A percentile compares a stretch with the other conserved stretches of the same genome.
Conservation (phyloP, 2,329 filamentous ascomycete genomes). For the Chrysoporthe cubensis region DNA sequence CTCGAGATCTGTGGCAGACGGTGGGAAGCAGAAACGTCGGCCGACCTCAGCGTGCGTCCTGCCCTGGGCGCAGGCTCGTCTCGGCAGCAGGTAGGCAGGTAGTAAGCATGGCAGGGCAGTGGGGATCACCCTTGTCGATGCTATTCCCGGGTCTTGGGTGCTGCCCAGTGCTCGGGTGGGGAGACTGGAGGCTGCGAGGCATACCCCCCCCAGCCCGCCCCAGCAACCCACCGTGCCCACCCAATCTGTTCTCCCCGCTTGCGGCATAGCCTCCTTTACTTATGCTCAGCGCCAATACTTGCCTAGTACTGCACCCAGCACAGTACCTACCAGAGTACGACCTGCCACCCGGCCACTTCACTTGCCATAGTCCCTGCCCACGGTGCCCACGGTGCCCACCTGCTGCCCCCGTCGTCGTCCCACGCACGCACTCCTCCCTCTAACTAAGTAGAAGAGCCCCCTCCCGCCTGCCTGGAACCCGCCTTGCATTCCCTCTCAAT, state of each 20-base stretch:
- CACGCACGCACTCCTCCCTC: not conserved
- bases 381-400: too few relatives aligned
- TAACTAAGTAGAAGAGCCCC: not conserved
- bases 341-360: not conserved
- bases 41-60: not conserved
- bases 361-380: too few relatives aligned
- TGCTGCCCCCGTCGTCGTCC: not conserved
- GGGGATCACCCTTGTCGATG: too few relatives aligned
- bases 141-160: too few relatives aligned
- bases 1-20: not conserved
- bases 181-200: not conserved
- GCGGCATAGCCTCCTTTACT: slow-evolving; percentile 1
- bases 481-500: slow-evolving; percentile 11
- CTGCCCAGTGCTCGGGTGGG: too few relatives aligned
- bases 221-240: not conserved
- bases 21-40: not conserved
- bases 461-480: slow-evolving; percentile 5
- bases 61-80: too few relatives aligned
- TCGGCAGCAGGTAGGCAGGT: too few relatives aligned
- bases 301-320: too few relatives aligned
- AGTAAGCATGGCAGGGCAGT: too few relatives aligned
- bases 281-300: not conserved
- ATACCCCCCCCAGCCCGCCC: not conserved
- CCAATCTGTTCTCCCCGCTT: slow-evolving; percentile 7
- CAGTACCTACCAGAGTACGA: too few relatives aligned